Conservation (phyloP, 495 filamentous ascomycete species). For the Alectoria sarmentosa region DNA sequence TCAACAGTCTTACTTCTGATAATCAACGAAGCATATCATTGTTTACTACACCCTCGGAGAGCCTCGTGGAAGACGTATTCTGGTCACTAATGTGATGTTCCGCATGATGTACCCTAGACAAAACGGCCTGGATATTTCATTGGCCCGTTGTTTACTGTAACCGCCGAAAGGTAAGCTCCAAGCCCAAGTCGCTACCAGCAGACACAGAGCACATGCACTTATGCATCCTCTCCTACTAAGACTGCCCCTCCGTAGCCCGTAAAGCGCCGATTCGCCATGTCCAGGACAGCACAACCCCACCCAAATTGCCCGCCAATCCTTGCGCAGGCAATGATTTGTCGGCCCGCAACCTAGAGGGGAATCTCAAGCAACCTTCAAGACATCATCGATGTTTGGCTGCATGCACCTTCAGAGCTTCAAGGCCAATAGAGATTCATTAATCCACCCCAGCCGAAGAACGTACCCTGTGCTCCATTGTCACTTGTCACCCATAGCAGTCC, state of each 20-base stretch:
- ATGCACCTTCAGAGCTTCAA: constrained; percentile 9
- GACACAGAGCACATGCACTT: neutral
- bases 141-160: constrained; percentile 23
- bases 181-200: neutral
- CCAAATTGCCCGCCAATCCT: constrained; percentile 10
- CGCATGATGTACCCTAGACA: constrained; percentile 12
- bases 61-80: neutral
- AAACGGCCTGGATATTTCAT: constrained; percentile 11
- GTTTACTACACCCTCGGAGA: neutral
- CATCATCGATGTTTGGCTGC: constrained; percentile 13
- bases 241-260: constrained; percentile 4
- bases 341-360: constrained; percentile 22
- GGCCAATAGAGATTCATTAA: constrained; percentile 9
- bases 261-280: neutral
- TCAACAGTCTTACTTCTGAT: neutral
- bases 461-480: constrained; percentile 4
- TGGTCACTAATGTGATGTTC: constrained; percentile 13
- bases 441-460: neutral
- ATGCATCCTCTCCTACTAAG: neutral
- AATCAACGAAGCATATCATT: neutral
- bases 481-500: too few relatives aligned
- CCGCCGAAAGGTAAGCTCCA: constrained; percentile 20
- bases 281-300: constrained; percentile 6
- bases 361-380: constrained; percentile 1
- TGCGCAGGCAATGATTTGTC: constrained; percentile 19